Base-by-base conservation (phyloP, 2,329 filamentous ascomycete genomes). In the Epichloe brachyelytri region DNA sequence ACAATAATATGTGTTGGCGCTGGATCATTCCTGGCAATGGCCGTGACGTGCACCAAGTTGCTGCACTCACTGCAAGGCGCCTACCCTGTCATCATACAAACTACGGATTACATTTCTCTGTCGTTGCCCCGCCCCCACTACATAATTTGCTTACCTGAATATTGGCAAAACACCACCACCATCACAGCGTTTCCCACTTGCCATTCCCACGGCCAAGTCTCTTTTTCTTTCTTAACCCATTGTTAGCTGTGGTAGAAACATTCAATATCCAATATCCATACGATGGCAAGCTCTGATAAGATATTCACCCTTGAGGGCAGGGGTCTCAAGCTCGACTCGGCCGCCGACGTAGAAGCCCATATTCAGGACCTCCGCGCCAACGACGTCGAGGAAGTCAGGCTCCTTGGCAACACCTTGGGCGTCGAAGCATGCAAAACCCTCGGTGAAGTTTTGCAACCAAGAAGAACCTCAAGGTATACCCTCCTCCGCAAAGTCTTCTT, bases 401-500 rank as follows among this genome's bases (percentile, higher is more conserved):
- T 98, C 45, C 76, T 88, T 51, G 93, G 91, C 55, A 98, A 98
- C 74, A 97, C 93, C 2, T 75, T 97, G 48, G 93, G 93, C 49
- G 82, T 96, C 50, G 86, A 83, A 46, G 93, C 93, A 46, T 94
- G 86, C 65, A 83, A 90, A 68, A 82, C 83, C 34, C 80, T 98
- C 43, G 90, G 88, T 43, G 81, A 88, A 59, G 83, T 94, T 48
- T 75, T 98, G 51, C 83, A 55, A 86, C 85, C 51, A 95, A 97
- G 73, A 88, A 88, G 71, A 84, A 76, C 56, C 76, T 96, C 41
- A 79, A 86, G 72, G 85, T 70, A 40, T 15, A n/a, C 4, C 36
- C 22, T 8, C 36, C 14, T 38, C 6, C 36, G 12, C 15, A 17
- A 20, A 4, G 5, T 30, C 41, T 43, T n/a, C 22, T 30, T n/a